Base-by-base conservation (phyloP, 2,329 filamentous ascomycete genomes). In the Colletotrichum graminicola region DNA sequence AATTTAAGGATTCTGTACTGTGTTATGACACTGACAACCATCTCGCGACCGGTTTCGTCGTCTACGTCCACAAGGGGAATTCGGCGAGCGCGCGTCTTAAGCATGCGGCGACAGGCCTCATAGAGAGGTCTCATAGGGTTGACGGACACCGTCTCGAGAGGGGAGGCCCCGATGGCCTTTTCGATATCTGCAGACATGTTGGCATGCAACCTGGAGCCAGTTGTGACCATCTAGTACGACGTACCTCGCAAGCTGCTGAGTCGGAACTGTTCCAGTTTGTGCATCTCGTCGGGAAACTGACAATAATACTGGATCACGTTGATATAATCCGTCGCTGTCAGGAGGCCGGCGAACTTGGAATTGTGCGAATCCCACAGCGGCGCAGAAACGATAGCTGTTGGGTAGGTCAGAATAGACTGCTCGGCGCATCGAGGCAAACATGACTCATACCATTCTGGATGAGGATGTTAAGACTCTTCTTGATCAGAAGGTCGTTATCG, bases 291-390 rank as follows among this genome's bases (percentile, higher is more conserved):
- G 2, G 95, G 96, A 76, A 96, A 97, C 82, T 98, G 95, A 87
- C 94, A 98, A 85, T 99, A 98, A 83, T 99, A 99, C 81, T 98
- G 95, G 51, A 99, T 97, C 68, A 99, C 92, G 79, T 99, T 99
- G 84, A 99, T 97, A 81, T 96, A 99, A 83, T 99, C 96, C 73
- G 94, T 97, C 74, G 94, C 96, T 36, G 96, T 99, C 75, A 99
- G 87, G 60, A 99, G 89, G 49, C 96, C 96, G 51, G 95, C 96
- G 82, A 98, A 99, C 45, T 93, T 94, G 34, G 95, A 97, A 5
- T 92, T 93, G 75, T 93, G 92, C 34, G 95, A 98, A 82, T 99
- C 95, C 96, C 96, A 99, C 75, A 99, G 86, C 62, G 96, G 96
- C 63, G 96, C 96, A 39, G 96, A 99, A 67, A 99, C 96, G 80